Conservation (phyloP, 306 rosid genomes). For the Prunus armeniaca region DNA sequence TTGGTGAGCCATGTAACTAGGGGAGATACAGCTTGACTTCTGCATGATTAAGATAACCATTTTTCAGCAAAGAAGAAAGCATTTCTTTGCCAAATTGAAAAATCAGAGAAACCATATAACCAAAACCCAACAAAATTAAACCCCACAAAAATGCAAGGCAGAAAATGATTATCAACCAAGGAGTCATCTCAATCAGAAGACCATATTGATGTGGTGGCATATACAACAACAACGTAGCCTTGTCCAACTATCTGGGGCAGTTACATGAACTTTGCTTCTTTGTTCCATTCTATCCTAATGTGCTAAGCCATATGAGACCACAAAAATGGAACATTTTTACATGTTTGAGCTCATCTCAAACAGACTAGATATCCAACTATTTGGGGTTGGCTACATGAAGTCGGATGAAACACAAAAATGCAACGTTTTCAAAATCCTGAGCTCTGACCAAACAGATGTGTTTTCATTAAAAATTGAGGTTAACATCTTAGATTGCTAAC, state of each 20-base stretch:
- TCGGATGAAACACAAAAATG: not conserved
- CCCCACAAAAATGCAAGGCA: not conserved
- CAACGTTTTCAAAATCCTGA: not conserved
- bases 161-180: not conserved
- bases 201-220: not conserved
- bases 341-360: not conserved
- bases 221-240: not conserved
- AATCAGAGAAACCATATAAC: not conserved
- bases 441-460: too few relatives aligned
- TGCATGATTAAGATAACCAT: constrained; percentile 10
- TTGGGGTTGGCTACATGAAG: not conserved
- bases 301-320: not conserved
- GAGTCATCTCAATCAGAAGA: not conserved
- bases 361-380: not conserved
- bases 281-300: not conserved
- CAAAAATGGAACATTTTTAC: not conserved
- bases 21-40: constrained; percentile 36
- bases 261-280: not conserved
- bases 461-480: not conserved
- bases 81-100: not conserved
- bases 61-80: not conserved
- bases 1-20: constrained; percentile 47
- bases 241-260: not conserved
- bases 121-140: not conserved
- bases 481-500: not conserved